phyloP scores from a whole-genome alignment of 2,329 filamentous ascomycete species.

The Colletotrichum liriopes region DNA sequence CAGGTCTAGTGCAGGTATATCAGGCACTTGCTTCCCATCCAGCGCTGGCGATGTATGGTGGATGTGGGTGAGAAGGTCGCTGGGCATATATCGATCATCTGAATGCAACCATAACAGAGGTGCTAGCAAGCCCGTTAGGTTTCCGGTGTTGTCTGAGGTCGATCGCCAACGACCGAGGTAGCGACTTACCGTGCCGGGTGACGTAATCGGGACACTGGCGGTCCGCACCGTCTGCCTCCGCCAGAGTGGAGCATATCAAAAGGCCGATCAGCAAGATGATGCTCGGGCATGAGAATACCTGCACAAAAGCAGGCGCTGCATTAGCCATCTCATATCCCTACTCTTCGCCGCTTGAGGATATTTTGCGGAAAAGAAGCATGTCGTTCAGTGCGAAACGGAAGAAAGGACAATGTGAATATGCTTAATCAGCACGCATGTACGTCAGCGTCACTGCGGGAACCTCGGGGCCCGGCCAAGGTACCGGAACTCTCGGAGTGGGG shows the following conservation, averaged over 20 bases:
- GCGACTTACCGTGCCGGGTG: constrained; percentile 49
- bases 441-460: constrained; percentile 2
- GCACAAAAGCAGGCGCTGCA: constrained; percentile 11
- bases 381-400: not conserved
- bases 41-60: constrained; percentile 48
- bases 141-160: not conserved
- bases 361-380: not conserved
- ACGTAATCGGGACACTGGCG: constrained; percentile 49
- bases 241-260: constrained; percentile 19
- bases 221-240: constrained; percentile 28
- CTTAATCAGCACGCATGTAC: constrained; percentile 27
- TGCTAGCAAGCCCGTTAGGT: constrained; percentile 42
- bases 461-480: not conserved
- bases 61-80: constrained; percentile 50
- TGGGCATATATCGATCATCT: constrained; percentile 50
- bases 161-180: not conserved
- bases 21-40: constrained; percentile 42
- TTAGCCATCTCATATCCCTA: constrained; percentile 7
- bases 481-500: constrained; percentile 31
- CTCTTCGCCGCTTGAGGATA: not conserved
- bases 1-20: constrained; percentile 45
- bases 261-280: constrained; percentile 21
- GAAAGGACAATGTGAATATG: constrained; percentile 14
- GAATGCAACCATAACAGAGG: constrained; percentile 53
- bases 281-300: not conserved